Conservation (phyloP, 441 rosid genomes). For the Flueggea neowawraea region DNA sequence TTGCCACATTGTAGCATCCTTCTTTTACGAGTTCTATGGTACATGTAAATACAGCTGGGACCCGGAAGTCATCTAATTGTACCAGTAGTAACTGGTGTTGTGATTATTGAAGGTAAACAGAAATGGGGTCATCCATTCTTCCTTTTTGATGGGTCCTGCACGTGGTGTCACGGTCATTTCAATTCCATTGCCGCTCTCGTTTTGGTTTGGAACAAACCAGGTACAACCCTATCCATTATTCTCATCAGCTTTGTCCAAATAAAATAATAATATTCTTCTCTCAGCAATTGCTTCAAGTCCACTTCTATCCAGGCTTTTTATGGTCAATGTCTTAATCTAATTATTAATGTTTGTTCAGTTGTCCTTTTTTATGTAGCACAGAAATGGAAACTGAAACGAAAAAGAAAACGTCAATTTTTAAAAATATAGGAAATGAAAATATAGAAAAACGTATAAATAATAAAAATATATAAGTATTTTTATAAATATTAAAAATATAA, state of each 20-base stretch:
- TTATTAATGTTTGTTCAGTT: conserved; percentile 18
- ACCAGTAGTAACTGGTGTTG: conserved; percentile 23
- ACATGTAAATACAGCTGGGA: conserved; percentile 3
- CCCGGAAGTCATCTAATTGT: conserved; percentile 24
- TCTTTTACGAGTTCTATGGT: neutral
- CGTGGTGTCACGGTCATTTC: conserved; percentile 46
- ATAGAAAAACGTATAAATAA: too few species aligned
- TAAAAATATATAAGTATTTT: too few species aligned
- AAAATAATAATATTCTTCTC: too few species aligned
- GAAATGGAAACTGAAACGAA: too few species aligned
- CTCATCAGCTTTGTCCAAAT: conserved; percentile 8
- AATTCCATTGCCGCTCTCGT: conserved; percentile 33
- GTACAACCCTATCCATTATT: conserved; percentile 27
- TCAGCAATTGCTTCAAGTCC: conserved; percentile 9
- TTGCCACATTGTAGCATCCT: too few species aligned
- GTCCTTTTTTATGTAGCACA: too few species aligned
- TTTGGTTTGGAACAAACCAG: conserved; percentile 22
- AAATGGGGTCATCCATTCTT: conserved; percentile 33
- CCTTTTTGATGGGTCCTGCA: conserved; percentile 32
- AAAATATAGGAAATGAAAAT: too few species aligned
- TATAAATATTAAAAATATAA: too few species aligned
- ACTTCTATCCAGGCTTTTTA: conserved; percentile 22
- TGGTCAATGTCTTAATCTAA: conserved; percentile 29
- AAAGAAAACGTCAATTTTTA: too few species aligned
- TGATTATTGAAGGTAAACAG: conserved; percentile 10